These are phyloP conservation scores for Dianthus caryophyllus DNA, from an alignment of 148 eudicot species.

Conservation along the genomic window DNA sequence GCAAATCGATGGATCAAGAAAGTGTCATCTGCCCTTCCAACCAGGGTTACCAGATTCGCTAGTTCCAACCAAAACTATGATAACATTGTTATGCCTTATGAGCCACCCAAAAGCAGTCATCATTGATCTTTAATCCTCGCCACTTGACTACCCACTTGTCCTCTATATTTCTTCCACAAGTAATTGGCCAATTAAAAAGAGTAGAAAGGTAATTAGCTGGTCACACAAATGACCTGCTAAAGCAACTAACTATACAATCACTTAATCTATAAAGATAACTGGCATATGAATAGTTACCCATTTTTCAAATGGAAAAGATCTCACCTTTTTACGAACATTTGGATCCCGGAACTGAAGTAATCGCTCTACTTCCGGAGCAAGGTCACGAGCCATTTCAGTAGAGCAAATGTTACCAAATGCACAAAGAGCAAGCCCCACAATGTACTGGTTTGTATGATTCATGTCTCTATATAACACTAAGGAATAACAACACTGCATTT, in stretches of 20 bases:
- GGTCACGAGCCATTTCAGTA: conserved; percentile 99
- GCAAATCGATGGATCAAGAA: too few relatives aligned
- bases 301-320: conserved; percentile 12
- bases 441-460: conserved; percentile 92
- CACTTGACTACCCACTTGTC: too few relatives aligned
- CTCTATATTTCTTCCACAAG: too few relatives aligned
- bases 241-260: too few relatives aligned
- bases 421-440: conserved; percentile 98
- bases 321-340: conserved; percentile 93
- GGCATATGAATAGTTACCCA: conserved; percentile 1
- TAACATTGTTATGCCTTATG: too few relatives aligned
- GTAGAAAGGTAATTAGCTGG: not conserved
- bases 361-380: conserved; percentile 93
- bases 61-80: too few relatives aligned
- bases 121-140: too few relatives aligned
- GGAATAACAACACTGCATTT: conserved; percentile 23
- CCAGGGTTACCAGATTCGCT: too few relatives aligned
- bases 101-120: too few relatives aligned
- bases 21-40: too few relatives aligned
- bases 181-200: too few relatives aligned
- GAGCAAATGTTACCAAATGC: conserved; percentile 98
- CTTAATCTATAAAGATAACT: not conserved
- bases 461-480: conserved; percentile 78
- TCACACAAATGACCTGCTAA: not conserved
- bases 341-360: conserved; percentile 97